Base-by-base conservation (phyloP, 129 eudicot genomes). In the Arctium minus region DNA sequence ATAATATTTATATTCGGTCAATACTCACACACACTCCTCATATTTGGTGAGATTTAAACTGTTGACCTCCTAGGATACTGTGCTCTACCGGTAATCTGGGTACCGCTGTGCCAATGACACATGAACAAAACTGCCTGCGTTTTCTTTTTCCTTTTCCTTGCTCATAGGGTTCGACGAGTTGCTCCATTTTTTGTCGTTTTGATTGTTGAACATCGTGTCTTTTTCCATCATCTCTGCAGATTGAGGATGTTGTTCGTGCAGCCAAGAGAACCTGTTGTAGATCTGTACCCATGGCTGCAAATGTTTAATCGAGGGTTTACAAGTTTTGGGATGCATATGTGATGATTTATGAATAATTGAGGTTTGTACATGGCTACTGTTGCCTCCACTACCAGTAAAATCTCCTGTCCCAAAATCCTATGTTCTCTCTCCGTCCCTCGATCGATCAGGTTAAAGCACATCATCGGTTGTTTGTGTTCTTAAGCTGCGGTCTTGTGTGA, bases 201-300 rank as follows among this genome's bases (percentile, higher is more conserved):
- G 39, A 7, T 40, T 40, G 67, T 40, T 79, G 30, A 65, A 65
- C 35, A 37, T 27, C 3, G 67, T 6, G 44, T 36, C n/a, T 15
- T 5, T 83, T 18, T 39, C 33, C 37, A 13, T 79, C 78, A 13
- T 42, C 2, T 38, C 44, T 38, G 71, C 84, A 86, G 90, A 77
- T 88, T n/a, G 91, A 90, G 60, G 94, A 90, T 79, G 84, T 90
- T 44, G 91, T 90, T 15, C 87, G 94, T 13, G 91, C 91, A 62
- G 86, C 91, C 32, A 88, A 88, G 87, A 86, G 94, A 64, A 83
- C 87, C 62, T 90, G 94, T 68, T 86, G 72, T 77, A 79, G 91
- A 79, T 85, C 91, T 9, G 79, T 10, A 13, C 82, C 87, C 74
- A 36, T 17, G 76, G 72, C 87, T 32, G 87, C 85, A 36, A 27